phyloP scores from a whole-genome alignment of 495 filamentous ascomycete species.

The Trichocladium antarcticum region DNA sequence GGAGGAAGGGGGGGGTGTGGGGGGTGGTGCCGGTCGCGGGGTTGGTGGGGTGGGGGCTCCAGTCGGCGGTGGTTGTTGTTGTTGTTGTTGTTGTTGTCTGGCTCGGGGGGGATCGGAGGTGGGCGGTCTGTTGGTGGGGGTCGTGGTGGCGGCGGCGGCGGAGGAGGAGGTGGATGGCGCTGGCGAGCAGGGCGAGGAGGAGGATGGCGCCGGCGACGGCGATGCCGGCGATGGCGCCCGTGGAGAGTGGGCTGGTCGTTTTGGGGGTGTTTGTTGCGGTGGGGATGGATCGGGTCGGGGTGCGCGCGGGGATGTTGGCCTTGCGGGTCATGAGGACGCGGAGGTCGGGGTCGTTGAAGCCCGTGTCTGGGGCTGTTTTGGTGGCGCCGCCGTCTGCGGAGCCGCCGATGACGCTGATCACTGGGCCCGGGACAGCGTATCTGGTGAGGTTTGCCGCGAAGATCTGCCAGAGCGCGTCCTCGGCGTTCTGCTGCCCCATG shows the following conservation, averaged over 20 bases:
- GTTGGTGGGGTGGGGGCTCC: background rate
- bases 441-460: conserved; percentile 28
- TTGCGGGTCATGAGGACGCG: conserved; percentile 20
- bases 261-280: background rate
- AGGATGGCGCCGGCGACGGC: conserved; percentile 12
- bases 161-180: conserved; percentile 4
- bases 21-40: background rate
- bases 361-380: conserved; percentile 46
- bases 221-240: conserved; percentile 24
- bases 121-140: background rate
- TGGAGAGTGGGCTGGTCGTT: conserved; percentile 6
- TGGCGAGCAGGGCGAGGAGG: background rate
- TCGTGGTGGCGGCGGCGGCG: conserved; percentile 1
- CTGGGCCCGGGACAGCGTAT: conserved; percentile 49
- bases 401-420: conserved; percentile 54
- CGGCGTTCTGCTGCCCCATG: conserved; percentile 33
- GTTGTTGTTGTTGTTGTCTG: background rate
- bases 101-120: background rate
- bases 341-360: conserved; percentile 24
- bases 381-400: conserved; percentile 51
- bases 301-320: conserved; percentile 18
- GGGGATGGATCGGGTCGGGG: conserved; percentile 16
- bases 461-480: conserved; percentile 22
- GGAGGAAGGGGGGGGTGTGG: conserved; percentile 1
- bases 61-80: background rate